These are phyloP conservation scores for Periconia macrospinosa DNA, from an alignment of 2,329 filamentous ascomycete genomes.

Conservation along the genomic window DNA sequence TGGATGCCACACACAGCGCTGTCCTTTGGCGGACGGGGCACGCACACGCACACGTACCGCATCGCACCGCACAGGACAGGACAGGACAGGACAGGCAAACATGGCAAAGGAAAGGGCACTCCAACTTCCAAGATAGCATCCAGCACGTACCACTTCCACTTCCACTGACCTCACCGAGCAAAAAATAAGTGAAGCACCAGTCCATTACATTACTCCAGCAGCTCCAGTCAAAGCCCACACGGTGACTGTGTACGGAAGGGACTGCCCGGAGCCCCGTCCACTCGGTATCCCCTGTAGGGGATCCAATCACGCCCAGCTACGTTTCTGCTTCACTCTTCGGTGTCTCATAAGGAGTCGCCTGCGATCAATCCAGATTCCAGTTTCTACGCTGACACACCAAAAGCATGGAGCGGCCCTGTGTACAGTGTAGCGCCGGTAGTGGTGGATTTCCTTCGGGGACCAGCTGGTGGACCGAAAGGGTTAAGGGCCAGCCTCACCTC, in stretches of 20 bases:
- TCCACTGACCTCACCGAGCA: slow-evolving; percentile 34
- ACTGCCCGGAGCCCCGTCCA: slow-evolving; percentile 17
- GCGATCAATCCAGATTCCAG: slow-evolving; percentile 14
- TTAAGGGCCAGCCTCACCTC: too few species aligned
- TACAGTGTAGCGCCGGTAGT: too few species aligned
- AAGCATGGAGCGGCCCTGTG: too few species aligned
- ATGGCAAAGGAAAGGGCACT: slow-evolving; percentile 38
- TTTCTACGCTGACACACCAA: slow-evolving; percentile 25
- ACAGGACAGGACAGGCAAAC: too few species aligned
- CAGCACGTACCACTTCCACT: slow-evolving; percentile 13
- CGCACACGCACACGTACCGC: slow-evolving; percentile 28
- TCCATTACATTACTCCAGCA: slow-evolving; percentile 17
- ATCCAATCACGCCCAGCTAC: slow-evolving; percentile 24
- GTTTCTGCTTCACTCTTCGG: slow-evolving; percentile 29
- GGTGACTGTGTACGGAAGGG: slow-evolving; percentile 32
- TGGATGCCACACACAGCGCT: slow-evolving; percentile 7
- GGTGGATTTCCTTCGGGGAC: too few species aligned
- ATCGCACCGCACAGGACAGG: too few species aligned
- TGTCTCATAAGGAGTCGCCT: slow-evolving; percentile 33
- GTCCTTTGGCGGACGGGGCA: slow-evolving; percentile 29
- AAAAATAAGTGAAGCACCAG: slow-evolving; percentile 33
- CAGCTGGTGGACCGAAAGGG: too few species aligned
- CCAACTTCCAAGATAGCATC: slow-evolving; percentile 4
- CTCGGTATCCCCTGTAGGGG: slow-evolving; percentile 17
- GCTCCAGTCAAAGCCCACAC: too few species aligned